Base-by-base conservation (phyloP, 495 filamentous ascomycete species). In the Tuber melanosporum region DNA sequence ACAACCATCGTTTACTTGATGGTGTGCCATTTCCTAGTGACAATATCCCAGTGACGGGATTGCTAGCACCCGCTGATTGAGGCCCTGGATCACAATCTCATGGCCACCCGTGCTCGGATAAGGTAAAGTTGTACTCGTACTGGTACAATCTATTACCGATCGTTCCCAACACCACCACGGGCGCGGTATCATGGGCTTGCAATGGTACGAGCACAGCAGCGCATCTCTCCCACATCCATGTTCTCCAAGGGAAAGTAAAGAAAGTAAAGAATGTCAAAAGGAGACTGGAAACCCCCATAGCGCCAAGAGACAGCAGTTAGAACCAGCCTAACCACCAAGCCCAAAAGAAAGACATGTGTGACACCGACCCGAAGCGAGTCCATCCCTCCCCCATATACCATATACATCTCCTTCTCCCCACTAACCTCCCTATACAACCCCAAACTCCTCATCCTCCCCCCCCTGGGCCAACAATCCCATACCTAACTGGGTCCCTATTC, bases 401-500 rank as follows among this genome's bases (percentile, higher is more conserved):
- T 26, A 14, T 66, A 66, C 57, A 36, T 36, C 26, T 66, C 36
- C 57, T 36, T 36, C 14, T 2, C 26, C 57, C 26, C 57, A 26
- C 32, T 66, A 8, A 36, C 26, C 57, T 19, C 57, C 26, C 26
- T 66, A 43, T 52, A 71, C 45, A 43, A 36, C 26, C 69, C 32
- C 42, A 75, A 39, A 15, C 26, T 76, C 46, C 57, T 32, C 19
- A 70, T n/a, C 32, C 70, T 76, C 46, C 80, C 20, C 62, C 79
- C 72, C 47, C 49, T 17, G 72, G 69, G 26, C 79, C 80, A 47
- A 79, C 71, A 14, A 78, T 26, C 26, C 78, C 73, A 72, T 80
- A 81, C 57, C 75, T 73, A 17, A 77, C 72, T 3, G 82, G 82
- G 71, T 82, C 82, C 41, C 82, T 83, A 70, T 72, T 72, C 26